Evolutionary conservation across 768 basidiomycete genomes (phyloP).

Genomic region (Calvatia gigantea): DNA sequence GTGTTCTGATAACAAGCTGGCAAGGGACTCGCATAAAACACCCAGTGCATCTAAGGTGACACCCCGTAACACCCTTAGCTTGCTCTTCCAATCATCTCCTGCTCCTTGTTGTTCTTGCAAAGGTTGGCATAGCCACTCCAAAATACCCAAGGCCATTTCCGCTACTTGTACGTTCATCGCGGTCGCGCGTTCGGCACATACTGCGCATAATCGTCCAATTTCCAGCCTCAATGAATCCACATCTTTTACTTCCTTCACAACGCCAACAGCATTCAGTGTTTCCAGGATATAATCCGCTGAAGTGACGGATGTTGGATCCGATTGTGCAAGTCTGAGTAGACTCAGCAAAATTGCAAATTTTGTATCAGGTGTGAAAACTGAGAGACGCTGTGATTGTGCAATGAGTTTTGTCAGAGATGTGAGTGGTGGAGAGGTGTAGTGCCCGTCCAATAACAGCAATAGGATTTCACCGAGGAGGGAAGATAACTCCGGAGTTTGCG

Average conservation of each 20-base stretch:
- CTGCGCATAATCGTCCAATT: conserved; percentile 29
- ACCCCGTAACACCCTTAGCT: conserved; percentile 44
- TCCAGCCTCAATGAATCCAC: conserved; percentile 29
- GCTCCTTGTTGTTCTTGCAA: conserved; percentile 28
- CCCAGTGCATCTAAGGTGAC: conserved; percentile 45
- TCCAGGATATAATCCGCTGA: conserved; percentile 21
- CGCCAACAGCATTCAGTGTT: conserved; percentile 22
- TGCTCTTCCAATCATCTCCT: conserved; percentile 22
- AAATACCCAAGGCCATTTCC: conserved; percentile 35
- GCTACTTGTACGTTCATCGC: conserved; percentile 34
- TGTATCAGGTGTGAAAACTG: conserved; percentile 26
- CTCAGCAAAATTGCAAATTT: conserved; percentile 29
- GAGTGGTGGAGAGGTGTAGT: conserved; percentile 42
- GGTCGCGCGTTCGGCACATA: conserved; percentile 24
- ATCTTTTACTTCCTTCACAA: conserved; percentile 12
- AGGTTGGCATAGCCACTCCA: conserved; percentile 49
- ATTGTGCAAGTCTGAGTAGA: conserved; percentile 27
- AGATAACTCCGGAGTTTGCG: conserved; percentile 40
- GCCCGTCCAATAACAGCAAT: conserved; percentile 42
- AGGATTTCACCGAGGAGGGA: conserved; percentile 38
- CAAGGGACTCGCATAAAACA: conserved; percentile 39
- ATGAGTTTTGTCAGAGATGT: conserved; percentile 35
- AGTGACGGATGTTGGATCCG: conserved; percentile 22
- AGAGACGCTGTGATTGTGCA: conserved; percentile 19
- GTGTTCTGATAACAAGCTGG: conserved; percentile 19